Conservation (phyloP, 129 eudicot genomes). For the Helianthus annuus region HanXRQr2.0-SUNRISE NC_035443.2:162991501-162992000, state of each 20-base stretch:
- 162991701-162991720: neutral
- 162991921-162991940: neutral
- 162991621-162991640: neutral
- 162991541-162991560: too few species aligned
- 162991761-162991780: too few species aligned
- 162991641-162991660: neutral
- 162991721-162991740: neutral
- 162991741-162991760: neutral
- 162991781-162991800: neutral
- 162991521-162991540: too few species aligned
- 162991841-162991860: constrained; percentile 7
- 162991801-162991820: neutral
- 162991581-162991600: neutral
- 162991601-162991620: neutral
- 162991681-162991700: neutral
- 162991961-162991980: neutral
- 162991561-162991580: neutral
- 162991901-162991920: neutral
- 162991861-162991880: neutral
- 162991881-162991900: neutral
- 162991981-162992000: neutral
- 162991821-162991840: constrained; percentile 14
- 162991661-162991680: neutral
- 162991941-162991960: too few species aligned
- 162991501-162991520: too few species aligned